A percentile compares a stretch with the other conserved stretches of the same genome.
These are phyloP conservation scores for Craterostigma plantagineum DNA, from an alignment of 257 asterid species.

Conservation along the genomic window DNA sequence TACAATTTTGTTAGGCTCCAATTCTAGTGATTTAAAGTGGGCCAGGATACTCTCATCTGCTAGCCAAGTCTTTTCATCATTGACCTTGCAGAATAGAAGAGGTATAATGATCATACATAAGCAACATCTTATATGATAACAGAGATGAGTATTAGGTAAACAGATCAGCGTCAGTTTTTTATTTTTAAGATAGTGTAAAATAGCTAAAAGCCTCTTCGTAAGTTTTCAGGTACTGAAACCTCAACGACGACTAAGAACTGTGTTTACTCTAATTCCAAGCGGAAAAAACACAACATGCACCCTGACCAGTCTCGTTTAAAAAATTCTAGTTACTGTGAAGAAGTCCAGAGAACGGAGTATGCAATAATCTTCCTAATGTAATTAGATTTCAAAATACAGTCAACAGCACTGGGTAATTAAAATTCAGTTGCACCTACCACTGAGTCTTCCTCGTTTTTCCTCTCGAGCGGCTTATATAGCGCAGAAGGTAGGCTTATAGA, in stretches of 20 bases:
- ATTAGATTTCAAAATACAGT: not conserved
- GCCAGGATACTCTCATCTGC: slow-evolving; percentile 62
- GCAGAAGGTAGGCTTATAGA: slow-evolving; percentile 41
- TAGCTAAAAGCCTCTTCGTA: too few relatives aligned
- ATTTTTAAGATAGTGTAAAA: too few relatives aligned
- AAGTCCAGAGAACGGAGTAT: too few relatives aligned
- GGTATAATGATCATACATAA: slow-evolving; percentile 11
- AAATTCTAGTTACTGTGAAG: too few relatives aligned
- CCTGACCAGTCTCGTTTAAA: too few relatives aligned
- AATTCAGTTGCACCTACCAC: slow-evolving; percentile 28
- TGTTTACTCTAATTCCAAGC: too few relatives aligned
- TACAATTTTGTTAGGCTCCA: slow-evolving; percentile 73
- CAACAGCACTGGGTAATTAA: not conserved
- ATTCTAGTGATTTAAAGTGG: slow-evolving; percentile 62
- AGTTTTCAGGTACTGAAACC: too few relatives aligned
- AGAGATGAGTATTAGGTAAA: not conserved
- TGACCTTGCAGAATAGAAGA: slow-evolving; percentile 26
- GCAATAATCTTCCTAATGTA: too few relatives aligned
- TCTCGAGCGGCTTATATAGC: slow-evolving; percentile 40
- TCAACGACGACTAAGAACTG: too few relatives aligned
- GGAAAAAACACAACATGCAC: too few relatives aligned
- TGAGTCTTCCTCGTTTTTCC: slow-evolving; percentile 27
- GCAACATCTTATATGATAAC: slow-evolving; percentile 9
- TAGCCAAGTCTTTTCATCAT: slow-evolving; percentile 69
- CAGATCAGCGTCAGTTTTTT: not conserved